phyloP scores from a whole-genome alignment of 305 asterid species.

The Fraxinus baroniana region DNA sequence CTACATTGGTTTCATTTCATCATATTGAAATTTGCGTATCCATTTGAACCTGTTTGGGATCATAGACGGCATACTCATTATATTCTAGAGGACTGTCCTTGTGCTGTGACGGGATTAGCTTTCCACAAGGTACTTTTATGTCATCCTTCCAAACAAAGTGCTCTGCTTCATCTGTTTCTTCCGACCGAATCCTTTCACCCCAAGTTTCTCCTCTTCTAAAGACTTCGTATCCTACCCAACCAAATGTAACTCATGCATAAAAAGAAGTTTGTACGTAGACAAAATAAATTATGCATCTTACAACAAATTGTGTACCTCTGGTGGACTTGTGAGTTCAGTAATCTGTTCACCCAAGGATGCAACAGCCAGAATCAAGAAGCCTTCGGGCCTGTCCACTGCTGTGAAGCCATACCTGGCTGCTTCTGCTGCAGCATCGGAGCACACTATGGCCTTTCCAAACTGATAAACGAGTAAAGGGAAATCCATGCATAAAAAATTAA shows the following conservation, averaged over 20 bases:
- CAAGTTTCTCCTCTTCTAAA: constrained; percentile 58
- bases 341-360: constrained; percentile 67
- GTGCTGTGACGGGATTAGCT: constrained; percentile 50
- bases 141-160: constrained; percentile 76
- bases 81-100: constrained; percentile 68
- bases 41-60: constrained; percentile 61
- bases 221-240: constrained; percentile 39
- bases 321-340: constrained; percentile 42
- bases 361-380: constrained; percentile 75
- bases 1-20: neutral
- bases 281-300: neutral
- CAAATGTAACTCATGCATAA: neutral
- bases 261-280: no score
- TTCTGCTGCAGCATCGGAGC: constrained; percentile 87
- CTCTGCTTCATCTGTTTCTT: constrained; percentile 76
- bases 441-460: constrained; percentile 87
- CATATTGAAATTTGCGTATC: neutral
- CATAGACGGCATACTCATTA: constrained; percentile 78
- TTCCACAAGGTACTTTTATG: constrained; percentile 80
- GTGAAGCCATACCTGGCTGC: constrained; percentile 88
- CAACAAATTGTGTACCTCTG: constrained; percentile 46
- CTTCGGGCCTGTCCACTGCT: constrained; percentile 80
- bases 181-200: constrained; percentile 65
- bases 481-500: neutral
- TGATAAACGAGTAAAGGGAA: neutral